These are phyloP conservation scores for Eremomyces bilateralis DNA, from an alignment of 495 filamentous ascomycete species.

Conservation along the genomic window DNA sequence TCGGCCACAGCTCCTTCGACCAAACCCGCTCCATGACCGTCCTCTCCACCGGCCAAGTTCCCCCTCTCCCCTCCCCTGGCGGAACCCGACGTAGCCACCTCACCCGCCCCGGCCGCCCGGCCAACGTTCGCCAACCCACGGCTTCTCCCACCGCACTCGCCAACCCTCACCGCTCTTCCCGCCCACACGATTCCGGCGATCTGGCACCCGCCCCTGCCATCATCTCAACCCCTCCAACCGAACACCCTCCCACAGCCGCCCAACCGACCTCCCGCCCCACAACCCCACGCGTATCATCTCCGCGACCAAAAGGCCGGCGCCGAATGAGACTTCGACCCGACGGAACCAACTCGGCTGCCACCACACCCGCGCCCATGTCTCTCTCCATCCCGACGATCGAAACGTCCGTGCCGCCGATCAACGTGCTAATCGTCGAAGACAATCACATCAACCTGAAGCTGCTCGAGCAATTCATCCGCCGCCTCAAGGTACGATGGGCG, in stretches of 20 bases:
- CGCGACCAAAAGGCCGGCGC: slow-evolving; percentile 20
- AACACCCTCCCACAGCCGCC: not conserved
- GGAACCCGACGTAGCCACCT: slow-evolving; percentile 23
- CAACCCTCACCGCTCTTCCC: slow-evolving; percentile 2
- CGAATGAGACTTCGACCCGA: slow-evolving; percentile 25
- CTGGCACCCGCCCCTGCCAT: slow-evolving; percentile 6
- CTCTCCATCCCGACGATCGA: slow-evolving; percentile 35
- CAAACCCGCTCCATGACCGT: slow-evolving; percentile 42
- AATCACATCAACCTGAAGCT: slow-evolving; percentile 92
- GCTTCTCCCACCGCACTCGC: slow-evolving; percentile 42
- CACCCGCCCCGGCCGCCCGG: slow-evolving; percentile 33
- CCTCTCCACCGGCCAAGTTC: slow-evolving; percentile 55
- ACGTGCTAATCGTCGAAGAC: slow-evolving; percentile 93
- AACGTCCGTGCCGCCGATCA: slow-evolving; percentile 82
- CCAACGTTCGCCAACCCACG: slow-evolving; percentile 39
- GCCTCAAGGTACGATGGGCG: slow-evolving; percentile 93
- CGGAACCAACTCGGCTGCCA: slow-evolving; percentile 21
- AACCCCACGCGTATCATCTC: slow-evolving; percentile 38
- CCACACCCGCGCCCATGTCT: slow-evolving; percentile 21
- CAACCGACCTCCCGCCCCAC: slow-evolving; percentile 26
- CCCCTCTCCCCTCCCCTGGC: slow-evolving; percentile 69
- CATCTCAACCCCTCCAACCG: slow-evolving; percentile 19
- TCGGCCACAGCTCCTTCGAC: not conserved
- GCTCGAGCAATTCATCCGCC: slow-evolving; percentile 87
- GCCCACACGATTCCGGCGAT: too few species aligned